A percentile compares a stretch with the other conserved stretches of the same genome.
Conservation (phyloP, 345 rosid genomes). For the Corchorus capsularis region DNA sequence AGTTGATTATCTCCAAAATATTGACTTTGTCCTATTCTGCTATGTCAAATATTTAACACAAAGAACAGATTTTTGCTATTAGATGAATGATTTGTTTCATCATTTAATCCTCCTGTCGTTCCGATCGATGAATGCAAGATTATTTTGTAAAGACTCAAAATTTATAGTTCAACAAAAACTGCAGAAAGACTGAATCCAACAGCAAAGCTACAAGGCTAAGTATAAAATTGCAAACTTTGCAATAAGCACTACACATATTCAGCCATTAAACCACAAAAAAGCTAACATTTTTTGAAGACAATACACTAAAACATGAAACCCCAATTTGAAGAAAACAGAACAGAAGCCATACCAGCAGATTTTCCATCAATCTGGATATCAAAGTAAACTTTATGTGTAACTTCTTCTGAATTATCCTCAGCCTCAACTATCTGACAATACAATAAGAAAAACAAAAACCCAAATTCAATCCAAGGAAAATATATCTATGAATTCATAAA, state of each 20-base stretch:
- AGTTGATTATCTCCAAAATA: neutral
- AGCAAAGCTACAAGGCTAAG: neutral
- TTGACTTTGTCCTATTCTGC: neutral
- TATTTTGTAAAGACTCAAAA: neutral
- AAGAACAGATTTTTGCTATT: neutral
- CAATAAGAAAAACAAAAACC: neutral
- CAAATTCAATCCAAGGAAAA: neutral
- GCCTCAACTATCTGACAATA: constrained; percentile 34
- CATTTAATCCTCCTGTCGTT: neutral
- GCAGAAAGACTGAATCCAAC: neutral
- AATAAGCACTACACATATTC: neutral
- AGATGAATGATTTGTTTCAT: neutral
- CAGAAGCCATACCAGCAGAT: constrained; percentile 55
- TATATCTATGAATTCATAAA: neutral
- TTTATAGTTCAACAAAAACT: neutral
- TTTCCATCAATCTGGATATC: constrained; percentile 88
- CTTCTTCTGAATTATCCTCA: constrained; percentile 53
- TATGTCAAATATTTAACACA: neutral
- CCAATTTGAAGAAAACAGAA: neutral
- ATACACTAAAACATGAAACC: constrained; percentile 1
- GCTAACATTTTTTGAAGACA: no score
- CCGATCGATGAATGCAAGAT: neutral
- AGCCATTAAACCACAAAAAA: neutral
- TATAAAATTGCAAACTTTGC: neutral
- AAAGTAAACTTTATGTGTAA: constrained; percentile 87